Conservation (phyloP, 331 rosid species). For the Cydonia oblonga region DNA sequence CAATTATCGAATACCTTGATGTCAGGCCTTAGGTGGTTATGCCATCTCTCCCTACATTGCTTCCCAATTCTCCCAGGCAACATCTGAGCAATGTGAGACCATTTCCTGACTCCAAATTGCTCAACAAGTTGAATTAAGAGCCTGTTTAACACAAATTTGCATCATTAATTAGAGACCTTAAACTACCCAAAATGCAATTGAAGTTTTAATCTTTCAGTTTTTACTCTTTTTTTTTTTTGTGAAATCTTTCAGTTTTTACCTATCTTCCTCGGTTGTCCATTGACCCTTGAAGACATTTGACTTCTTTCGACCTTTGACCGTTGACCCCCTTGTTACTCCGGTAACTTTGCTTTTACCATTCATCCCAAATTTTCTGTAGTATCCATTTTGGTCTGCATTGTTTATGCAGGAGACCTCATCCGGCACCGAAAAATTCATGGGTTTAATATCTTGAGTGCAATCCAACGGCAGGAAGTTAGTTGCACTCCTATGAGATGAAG, state of each 20-base stretch:
- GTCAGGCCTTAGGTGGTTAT: conserved; percentile 86
- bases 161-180: neutral
- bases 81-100: conserved; percentile 84
- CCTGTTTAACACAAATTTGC: conserved; percentile 20
- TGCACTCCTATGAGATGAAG: conserved; percentile 12
- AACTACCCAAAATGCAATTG: neutral
- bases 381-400: conserved; percentile 16
- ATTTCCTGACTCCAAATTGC: conserved; percentile 75
- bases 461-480: conserved; percentile 24
- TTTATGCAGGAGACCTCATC: conserved; percentile 63
- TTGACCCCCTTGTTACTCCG: conserved; percentile 22
- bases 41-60: conserved; percentile 99
- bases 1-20: conserved; percentile 50
- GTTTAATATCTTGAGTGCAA: conserved; percentile 19
- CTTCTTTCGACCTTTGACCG: conserved; percentile 44
- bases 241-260: conserved; percentile 24
- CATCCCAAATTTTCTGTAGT: conserved; percentile 26
- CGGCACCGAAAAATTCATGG: conserved; percentile 38
- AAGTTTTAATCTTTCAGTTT: neutral
- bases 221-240: too few relatives aligned
- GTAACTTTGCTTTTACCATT: conserved; percentile 20
- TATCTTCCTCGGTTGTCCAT: conserved; percentile 82
- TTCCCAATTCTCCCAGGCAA: conserved; percentile 92
- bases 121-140: conserved; percentile 66
- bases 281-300: conserved; percentile 65